A percentile compares a stretch with the other conserved stretches of the same genome.
phyloP scores from a whole-genome alignment of 108 stramenopile species.

The Nitzschia putrida region DNA sequence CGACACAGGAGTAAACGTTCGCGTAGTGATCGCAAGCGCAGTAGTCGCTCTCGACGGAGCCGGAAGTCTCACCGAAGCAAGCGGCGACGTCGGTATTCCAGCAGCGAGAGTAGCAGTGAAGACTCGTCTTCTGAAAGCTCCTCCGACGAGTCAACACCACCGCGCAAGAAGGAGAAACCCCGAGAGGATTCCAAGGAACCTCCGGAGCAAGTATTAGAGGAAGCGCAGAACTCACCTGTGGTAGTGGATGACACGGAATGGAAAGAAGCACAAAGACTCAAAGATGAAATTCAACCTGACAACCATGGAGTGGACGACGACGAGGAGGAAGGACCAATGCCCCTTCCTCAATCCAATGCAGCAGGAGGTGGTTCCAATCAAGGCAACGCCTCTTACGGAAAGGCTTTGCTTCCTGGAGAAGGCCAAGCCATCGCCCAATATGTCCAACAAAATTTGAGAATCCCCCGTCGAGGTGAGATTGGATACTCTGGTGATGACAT shows the following conservation, averaged over 20 bases:
- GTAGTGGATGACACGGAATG: slow-evolving; percentile 43
- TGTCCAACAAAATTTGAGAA: slow-evolving; percentile 96
- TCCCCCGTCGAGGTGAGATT: slow-evolving; percentile 98
- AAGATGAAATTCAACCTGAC: slow-evolving; percentile 63
- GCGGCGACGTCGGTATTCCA: slow-evolving; percentile 5
- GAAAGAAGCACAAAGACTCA: slow-evolving; percentile 72
- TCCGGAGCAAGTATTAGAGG: not conserved
- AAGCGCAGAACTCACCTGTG: not conserved
- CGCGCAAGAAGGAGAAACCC: not conserved
- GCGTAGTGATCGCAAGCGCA: not conserved
- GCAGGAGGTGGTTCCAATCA: slow-evolving; percentile 41
- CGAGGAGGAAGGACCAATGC: slow-evolving; percentile 70
- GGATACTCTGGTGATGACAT: slow-evolving; percentile 93
- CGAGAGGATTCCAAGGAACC: too few species aligned
- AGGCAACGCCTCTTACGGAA: slow-evolving; percentile 69
- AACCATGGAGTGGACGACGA: slow-evolving; percentile 48
- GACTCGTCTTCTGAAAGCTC: slow-evolving; percentile 9
- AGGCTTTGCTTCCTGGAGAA: slow-evolving; percentile 91
- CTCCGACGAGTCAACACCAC: not conserved
- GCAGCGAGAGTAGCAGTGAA: slow-evolving; percentile 11
- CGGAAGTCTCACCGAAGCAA: not conserved
- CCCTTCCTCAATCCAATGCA: slow-evolving; percentile 51
- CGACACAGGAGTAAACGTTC: not conserved
- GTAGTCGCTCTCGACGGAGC: not conserved
- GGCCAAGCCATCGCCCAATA: slow-evolving; percentile 92